Evolutionary conservation across 1,284 basidiomycete genomes (phyloP).

Genomic region (Apiotrichum montevideense): DNA sequence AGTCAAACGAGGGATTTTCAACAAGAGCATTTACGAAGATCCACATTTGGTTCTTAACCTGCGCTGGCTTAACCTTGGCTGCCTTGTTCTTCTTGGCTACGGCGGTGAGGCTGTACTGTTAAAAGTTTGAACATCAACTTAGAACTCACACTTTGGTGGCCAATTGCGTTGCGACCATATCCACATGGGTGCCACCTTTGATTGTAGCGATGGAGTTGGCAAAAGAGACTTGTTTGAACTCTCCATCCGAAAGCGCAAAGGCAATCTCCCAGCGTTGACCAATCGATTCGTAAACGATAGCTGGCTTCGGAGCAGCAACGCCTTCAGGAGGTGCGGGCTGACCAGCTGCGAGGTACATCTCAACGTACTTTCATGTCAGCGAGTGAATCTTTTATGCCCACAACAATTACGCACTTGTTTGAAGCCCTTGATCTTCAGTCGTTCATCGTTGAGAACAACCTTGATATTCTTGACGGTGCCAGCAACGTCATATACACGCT

Average conservation of each 20-base stretch:
- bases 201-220: conserved; percentile 96
- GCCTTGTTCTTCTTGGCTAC: conserved; percentile 97
- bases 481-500: conserved; percentile 96
- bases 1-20: conserved; percentile 98
- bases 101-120: too few species aligned
- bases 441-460: conserved; percentile 87
- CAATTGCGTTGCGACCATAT: conserved; percentile 79
- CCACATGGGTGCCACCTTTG: conserved; percentile 95
- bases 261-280: conserved; percentile 86
- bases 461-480: conserved; percentile 92
- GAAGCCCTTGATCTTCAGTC: conserved; percentile 90
- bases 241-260: conserved; percentile 81
- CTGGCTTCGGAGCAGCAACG: conserved; percentile 54
- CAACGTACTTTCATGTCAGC: conserved; percentile 61
- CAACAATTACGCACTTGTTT: conserved; percentile 56
- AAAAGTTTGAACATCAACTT: too few species aligned
- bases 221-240: conserved; percentile 91
- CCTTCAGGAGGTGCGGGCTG: conserved; percentile 62
- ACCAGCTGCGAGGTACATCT: conserved; percentile 71
- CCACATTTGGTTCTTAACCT: conserved; percentile 98
- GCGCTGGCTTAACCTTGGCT: conserved; percentile 81
- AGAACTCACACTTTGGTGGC: conserved; percentile 61
- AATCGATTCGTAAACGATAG: conserved; percentile 75
- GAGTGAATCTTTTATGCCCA: not conserved
- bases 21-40: conserved; percentile 95